Percentiles rank a stretch among this genome's conserved stretches.
Evolutionary conservation across 2,329 filamentous ascomycete species (phyloP).

Genomic region (Gyromitra esculenta): DNA sequence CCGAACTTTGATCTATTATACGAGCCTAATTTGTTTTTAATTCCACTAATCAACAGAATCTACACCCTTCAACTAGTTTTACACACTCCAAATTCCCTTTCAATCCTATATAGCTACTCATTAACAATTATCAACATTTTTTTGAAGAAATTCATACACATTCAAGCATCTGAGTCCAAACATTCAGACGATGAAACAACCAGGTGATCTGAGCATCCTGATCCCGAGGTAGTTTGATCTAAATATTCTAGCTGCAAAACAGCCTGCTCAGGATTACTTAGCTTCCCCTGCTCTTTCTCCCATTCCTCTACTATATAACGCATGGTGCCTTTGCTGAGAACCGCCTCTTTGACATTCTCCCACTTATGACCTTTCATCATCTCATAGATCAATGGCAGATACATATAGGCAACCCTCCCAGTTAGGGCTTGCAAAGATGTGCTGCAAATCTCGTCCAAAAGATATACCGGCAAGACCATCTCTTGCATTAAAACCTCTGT

Average conservation of each 20-base stretch:
- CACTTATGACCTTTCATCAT: conserved; percentile 45
- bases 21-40: not conserved
- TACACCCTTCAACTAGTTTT: conserved; percentile 14
- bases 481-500: conserved; percentile 40
- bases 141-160: conserved; percentile 34
- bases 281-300: conserved; percentile 25
- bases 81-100: conserved; percentile 19
- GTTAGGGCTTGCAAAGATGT: conserved; percentile 47
- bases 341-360: conserved; percentile 23
- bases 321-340: conserved; percentile 34
- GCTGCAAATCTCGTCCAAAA: conserved; percentile 49
- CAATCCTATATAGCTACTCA: conserved; percentile 1
- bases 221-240: conserved; percentile 8
- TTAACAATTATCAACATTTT: conserved; percentile 11
- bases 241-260: conserved; percentile 22
- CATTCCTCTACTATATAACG: conserved; percentile 33
- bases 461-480: conserved; percentile 39
- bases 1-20: not conserved
- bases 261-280: not conserved
- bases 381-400: conserved; percentile 39
- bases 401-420: conserved; percentile 44
- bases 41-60: conserved; percentile 18
- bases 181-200: not conserved
- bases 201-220: not conserved
- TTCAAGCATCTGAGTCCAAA: conserved; percentile 27